Base-by-base conservation (phyloP, 108 stramenopile genomes). In the Skeletonema potamos region DNA sequence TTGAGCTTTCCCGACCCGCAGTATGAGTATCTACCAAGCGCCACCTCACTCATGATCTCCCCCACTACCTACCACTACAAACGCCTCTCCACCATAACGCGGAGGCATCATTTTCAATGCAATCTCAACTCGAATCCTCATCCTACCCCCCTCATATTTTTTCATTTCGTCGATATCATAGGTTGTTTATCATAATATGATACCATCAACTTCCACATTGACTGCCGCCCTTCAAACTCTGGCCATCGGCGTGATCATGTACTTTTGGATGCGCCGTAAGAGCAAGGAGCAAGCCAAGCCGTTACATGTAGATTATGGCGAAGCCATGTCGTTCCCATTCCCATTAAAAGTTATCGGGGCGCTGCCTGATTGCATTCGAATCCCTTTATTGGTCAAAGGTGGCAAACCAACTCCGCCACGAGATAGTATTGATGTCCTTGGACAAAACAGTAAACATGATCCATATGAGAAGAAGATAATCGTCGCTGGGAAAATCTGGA, bases 401-500 rank as follows among this genome's bases (percentile, higher is more conserved):
- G 4, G 34, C 28, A 67, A 66, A 33, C 73, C 73, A 12, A 32
- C 57, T 18, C 65, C 41, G 13, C 73, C 73, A 28, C 54, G 41
- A 33, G 73, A 73, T 58, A 20, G 54, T 27, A 73, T 73, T 20
- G 73, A 73, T 27, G 28, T 73, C 26, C 58, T 73, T 20, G 73
- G 73, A 15, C 44, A 66, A 28, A 18, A 58, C 30, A 41, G 11
- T 12, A 36, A 58, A 27, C 33, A 24, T 15, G 54, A 62, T 36
- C 73, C 73, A 18, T 73, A 73, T n/a, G 56, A 73, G 37, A 73
- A 58, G 27, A 32, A 30, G 1, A 41, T 67, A 24, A 67, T 73
- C 58, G 20, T 73, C 12, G 65, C 73, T 11, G 74, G 69, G 6
- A 76, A 76, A 28, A 76, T 76, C 27, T 76, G 64, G 63, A 34